phyloP scores from a whole-genome alignment of 192 early-diverging fungal species.

The Umbelopsis sp. region DNA sequence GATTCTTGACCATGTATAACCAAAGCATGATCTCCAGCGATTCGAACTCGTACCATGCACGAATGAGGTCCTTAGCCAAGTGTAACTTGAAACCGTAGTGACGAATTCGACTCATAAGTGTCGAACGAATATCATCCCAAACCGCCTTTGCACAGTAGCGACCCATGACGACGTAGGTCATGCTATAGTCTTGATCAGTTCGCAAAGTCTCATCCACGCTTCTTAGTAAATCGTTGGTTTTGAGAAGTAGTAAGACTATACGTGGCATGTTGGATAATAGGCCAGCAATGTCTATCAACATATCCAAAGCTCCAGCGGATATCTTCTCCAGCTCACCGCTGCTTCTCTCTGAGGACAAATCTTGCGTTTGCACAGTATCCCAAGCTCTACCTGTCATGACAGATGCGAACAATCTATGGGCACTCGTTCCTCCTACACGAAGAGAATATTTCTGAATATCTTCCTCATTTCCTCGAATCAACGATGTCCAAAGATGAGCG shows the following conservation, averaged over 20 bases:
- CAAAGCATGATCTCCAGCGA: slow-evolving; percentile 13
- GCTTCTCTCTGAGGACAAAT: slow-evolving; percentile 44
- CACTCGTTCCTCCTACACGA: slow-evolving; percentile 71
- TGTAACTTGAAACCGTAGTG: slow-evolving; percentile 2
- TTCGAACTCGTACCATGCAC: slow-evolving; percentile 35
- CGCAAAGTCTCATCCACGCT: slow-evolving; percentile 62
- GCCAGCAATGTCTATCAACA: slow-evolving; percentile 75
- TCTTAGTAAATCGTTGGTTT: slow-evolving; percentile 90
- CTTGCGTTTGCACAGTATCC: slow-evolving; percentile 58
- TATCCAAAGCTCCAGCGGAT: slow-evolving; percentile 55
- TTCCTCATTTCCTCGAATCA: slow-evolving; percentile 76
- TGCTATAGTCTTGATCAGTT: slow-evolving; percentile 17
- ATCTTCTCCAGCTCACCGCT: slow-evolving; percentile 58
- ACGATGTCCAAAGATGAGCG: slow-evolving; percentile 84
- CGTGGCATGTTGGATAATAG: slow-evolving; percentile 85
- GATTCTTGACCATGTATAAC: neutral
- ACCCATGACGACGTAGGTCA: slow-evolving; percentile 42
- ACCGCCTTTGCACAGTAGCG: slow-evolving; percentile 37
- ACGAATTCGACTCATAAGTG: slow-evolving; percentile 6
- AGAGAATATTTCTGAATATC: slow-evolving; percentile 71
- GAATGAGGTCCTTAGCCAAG: slow-evolving; percentile 18
- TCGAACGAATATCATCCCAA: slow-evolving; percentile 31
- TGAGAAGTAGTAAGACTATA: slow-evolving; percentile 84
- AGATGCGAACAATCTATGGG: slow-evolving; percentile 83
- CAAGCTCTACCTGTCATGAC: slow-evolving; percentile 90